These are phyloP conservation scores for Colletotrichum musae DNA, from an alignment of 2,329 filamentous ascomycete genomes.

Conservation along the genomic window DNA sequence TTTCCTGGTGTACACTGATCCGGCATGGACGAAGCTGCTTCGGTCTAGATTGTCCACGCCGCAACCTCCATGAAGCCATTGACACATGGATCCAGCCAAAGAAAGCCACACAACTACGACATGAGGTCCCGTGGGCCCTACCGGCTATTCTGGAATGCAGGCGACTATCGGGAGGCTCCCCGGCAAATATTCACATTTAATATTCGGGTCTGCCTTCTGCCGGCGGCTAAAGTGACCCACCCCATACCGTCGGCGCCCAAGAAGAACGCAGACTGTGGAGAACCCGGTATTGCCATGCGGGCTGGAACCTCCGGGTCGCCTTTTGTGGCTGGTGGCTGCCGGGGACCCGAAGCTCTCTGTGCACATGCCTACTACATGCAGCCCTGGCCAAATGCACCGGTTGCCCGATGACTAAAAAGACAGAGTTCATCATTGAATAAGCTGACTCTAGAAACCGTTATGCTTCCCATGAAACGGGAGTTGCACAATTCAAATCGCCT, in stretches of 20 bases:
- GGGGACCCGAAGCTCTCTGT: not conserved
- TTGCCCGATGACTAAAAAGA: too few species aligned
- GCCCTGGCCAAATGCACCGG: not conserved
- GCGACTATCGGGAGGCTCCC: not conserved
- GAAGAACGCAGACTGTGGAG: not conserved
- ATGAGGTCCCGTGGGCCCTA: not conserved
- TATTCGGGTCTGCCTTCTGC: not conserved
- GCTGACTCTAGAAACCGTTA: too few species aligned
- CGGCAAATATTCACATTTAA: slow-evolving; percentile 2
- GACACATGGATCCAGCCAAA: too few species aligned
- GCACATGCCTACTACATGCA: too few species aligned
- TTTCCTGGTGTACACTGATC: too few species aligned
- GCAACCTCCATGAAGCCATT: too few species aligned
- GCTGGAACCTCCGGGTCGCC: slow-evolving; percentile 24
- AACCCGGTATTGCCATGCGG: slow-evolving; percentile 13
- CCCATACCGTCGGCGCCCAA: not conserved
- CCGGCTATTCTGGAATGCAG: slow-evolving; percentile 7
- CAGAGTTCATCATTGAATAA: too few species aligned
- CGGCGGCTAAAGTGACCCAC: slow-evolving; percentile 13
- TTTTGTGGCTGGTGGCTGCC: not conserved
- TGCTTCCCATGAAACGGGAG: too few species aligned
- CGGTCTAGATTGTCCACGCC: too few species aligned
- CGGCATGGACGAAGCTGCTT: too few species aligned
- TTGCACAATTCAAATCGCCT: too few species aligned
- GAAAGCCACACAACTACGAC: not conserved